These are phyloP conservation scores for Passiflora organensis DNA, from an alignment of 345 rosid species.

Conservation along the genomic window DNA sequence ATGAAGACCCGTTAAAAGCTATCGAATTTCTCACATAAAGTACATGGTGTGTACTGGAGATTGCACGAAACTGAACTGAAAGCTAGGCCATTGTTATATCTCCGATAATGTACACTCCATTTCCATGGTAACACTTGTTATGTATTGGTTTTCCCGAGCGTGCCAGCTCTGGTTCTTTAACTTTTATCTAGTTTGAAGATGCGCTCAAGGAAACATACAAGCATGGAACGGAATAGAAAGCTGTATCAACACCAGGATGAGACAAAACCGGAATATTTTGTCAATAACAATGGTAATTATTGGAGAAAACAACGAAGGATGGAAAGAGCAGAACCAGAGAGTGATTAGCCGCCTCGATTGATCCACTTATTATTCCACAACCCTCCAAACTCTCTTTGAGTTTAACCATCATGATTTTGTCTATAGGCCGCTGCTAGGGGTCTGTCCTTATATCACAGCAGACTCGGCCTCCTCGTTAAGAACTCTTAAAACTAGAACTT, in stretches of 20 bases:
- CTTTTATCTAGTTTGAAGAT: no score
- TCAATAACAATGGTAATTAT: constrained; percentile 21
- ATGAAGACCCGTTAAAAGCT: no score
- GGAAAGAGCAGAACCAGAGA: neutral
- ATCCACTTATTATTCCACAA: neutral
- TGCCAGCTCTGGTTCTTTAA: no score
- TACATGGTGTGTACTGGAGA: no score
- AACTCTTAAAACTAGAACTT: constrained; percentile 1
- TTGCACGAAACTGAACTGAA: no score
- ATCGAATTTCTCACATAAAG: no score
- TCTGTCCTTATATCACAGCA: constrained; percentile 1
- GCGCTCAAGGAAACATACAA: no score
- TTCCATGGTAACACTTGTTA: no score
- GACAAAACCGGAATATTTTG: constrained; percentile 1
- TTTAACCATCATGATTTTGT: constrained; percentile 8
- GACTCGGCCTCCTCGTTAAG: neutral
- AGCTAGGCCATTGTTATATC: no score
- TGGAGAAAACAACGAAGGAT: constrained; percentile 18
- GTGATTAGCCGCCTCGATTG: neutral
- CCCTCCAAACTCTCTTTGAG: constrained; percentile 3
- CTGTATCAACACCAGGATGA: neutral
- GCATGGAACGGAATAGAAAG: no score
- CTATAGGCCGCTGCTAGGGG: neutral
- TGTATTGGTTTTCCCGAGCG: no score
- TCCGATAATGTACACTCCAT: no score